These are phyloP conservation scores for Xylaria telfairii DNA, from an alignment of 495 filamentous ascomycete species.

Conservation along the genomic window DNA sequence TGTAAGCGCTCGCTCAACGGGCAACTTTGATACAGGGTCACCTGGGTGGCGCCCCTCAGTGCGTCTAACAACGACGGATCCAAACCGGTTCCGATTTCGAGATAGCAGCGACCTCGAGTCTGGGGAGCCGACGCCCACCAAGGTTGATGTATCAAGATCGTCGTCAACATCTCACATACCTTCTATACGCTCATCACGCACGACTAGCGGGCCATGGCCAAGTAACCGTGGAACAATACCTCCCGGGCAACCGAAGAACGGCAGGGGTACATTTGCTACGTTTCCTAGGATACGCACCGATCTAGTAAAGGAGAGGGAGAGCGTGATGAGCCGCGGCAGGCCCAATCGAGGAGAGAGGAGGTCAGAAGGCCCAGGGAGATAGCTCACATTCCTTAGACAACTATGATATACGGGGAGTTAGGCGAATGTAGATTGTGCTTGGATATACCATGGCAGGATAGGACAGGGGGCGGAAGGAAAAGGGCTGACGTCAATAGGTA, in stretches of 20 bases:
- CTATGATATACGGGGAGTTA: background rate
- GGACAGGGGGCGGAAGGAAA: background rate
- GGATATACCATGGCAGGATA: slow-evolving; percentile 18
- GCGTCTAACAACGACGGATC: slow-evolving; percentile 25
- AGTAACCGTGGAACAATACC: background rate
- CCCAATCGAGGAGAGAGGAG: slow-evolving; percentile 26
- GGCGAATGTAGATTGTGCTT: background rate
- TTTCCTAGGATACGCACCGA: slow-evolving; percentile 33
- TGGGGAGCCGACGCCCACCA: slow-evolving; percentile 30
- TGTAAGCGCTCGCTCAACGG: background rate
- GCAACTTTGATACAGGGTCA: slow-evolving; percentile 10
- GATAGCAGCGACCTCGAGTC: slow-evolving; percentile 40
- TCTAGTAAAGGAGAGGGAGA: slow-evolving; percentile 10
- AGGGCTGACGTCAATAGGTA: background rate
- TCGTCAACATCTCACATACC: slow-evolving; percentile 28
- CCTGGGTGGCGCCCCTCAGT: background rate
- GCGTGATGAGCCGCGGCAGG: slow-evolving; percentile 28
- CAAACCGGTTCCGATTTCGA: slow-evolving; percentile 36
- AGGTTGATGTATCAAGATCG: background rate
- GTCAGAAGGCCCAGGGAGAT: slow-evolving; percentile 24
- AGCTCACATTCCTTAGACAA: too few relatives aligned
- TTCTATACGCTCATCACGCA: slow-evolving; percentile 23
- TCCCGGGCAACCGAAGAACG: slow-evolving; percentile 33
- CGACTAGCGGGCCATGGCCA: background rate
- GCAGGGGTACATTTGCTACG: slow-evolving; percentile 32